Evolutionary conservation across 495 filamentous ascomycete species (phyloP).

Genomic region (Tuber borchii): DNA sequence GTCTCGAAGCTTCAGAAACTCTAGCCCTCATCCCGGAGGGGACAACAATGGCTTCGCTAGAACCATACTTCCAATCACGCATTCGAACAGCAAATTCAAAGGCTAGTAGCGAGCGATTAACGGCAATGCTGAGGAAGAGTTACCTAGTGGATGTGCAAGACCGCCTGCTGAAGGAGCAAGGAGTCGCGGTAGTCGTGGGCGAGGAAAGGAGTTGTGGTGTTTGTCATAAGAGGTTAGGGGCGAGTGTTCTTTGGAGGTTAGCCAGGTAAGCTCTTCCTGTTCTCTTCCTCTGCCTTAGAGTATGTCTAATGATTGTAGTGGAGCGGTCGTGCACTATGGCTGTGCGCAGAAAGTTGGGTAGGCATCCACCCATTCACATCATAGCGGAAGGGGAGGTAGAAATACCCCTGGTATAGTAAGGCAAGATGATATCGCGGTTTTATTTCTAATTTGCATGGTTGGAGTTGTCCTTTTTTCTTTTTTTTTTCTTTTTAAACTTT

Average conservation of each 20-base stretch:
- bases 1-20: conserved; percentile 77
- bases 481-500: no score
- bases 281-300: conserved; percentile 19
- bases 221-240: conserved; percentile 85
- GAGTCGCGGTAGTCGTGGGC: conserved; percentile 69
- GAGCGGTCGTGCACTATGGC: conserved; percentile 70
- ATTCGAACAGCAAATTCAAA: conserved; percentile 80
- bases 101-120: conserved; percentile 70
- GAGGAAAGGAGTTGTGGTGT: conserved; percentile 86
- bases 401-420: not conserved
- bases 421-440: not conserved
- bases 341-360: conserved; percentile 47
- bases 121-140: conserved; percentile 65
- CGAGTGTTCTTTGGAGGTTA: conserved; percentile 74
- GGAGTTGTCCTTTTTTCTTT: not conserved
- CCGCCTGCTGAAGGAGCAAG: conserved; percentile 55
- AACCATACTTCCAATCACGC: conserved; percentile 84
- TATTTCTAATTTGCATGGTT: not conserved
- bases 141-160: conserved; percentile 66
- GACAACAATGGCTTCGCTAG: conserved; percentile 69
- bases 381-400: not conserved
- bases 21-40: conserved; percentile 75
- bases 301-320: conserved; percentile 25
- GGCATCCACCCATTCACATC: not conserved
- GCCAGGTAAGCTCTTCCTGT: conserved; percentile 54